Percentiles rank a stretch among this genome's conserved stretches.
Conservation (phyloP, 805 yeast genomes). For the Torulaspora quercuum region DNA sequence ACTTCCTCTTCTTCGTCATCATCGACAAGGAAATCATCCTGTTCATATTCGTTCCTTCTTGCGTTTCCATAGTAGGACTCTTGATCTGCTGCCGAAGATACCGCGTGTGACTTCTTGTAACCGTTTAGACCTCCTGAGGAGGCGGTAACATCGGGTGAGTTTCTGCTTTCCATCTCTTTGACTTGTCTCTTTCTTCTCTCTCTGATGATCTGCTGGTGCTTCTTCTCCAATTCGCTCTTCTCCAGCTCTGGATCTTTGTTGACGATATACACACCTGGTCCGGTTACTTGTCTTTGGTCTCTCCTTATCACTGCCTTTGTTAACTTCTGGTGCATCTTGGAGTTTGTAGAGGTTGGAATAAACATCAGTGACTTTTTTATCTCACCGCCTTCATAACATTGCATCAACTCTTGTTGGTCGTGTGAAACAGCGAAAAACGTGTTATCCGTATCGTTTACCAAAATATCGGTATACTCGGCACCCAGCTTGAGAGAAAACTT, state of each 20-base stretch:
- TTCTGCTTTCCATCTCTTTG: conserved; percentile 54
- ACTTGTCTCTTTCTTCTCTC: conserved; percentile 62
- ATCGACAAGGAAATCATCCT: conserved; percentile 37
- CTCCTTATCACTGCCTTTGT: conserved; percentile 59
- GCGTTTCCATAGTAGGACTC: conserved; percentile 13
- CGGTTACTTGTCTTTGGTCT: conserved; percentile 35
- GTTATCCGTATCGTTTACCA: conserved; percentile 61
- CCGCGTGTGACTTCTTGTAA: conserved; percentile 11
- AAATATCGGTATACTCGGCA: conserved; percentile 77
- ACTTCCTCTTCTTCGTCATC: conserved; percentile 36
- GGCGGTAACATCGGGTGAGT: conserved; percentile 43
- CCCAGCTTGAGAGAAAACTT: conserved; percentile 82
- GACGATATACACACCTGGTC: conserved; percentile 41
- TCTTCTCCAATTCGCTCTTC: conserved; percentile 63
- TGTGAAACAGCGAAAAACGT: conserved; percentile 69
- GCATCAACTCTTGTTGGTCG: conserved; percentile 64
- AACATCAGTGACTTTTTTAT: conserved; percentile 66
- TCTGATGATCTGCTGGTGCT: conserved; percentile 59
- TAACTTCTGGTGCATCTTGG: conserved; percentile 75
- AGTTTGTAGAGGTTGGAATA: conserved; percentile 86
- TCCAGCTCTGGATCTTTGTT: conserved; percentile 66
- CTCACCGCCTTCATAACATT: conserved; percentile 56
- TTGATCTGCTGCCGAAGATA: conserved; percentile 8
- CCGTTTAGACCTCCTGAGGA: conserved; percentile 25
- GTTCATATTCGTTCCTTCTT: conserved; percentile 34